A percentile compares a stretch with the other conserved stretches of the same genome.
These are phyloP conservation scores for Radiomyces spectabilis DNA, from an alignment of 192 early-diverging fungal species.

Conservation along the genomic window DNA sequence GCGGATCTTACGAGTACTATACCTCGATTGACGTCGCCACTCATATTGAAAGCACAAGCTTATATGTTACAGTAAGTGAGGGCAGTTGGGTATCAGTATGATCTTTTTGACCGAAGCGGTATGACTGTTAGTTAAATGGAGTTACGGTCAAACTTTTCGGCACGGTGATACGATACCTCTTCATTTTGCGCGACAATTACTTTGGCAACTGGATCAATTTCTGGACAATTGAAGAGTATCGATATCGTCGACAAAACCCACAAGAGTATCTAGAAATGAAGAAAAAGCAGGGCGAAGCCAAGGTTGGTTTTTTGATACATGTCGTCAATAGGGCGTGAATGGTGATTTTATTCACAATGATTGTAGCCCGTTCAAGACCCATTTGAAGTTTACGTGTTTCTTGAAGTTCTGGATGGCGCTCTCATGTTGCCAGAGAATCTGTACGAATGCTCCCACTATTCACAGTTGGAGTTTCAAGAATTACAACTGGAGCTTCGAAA, in stretches of 20 bases:
- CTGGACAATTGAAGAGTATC: slow-evolving; percentile 58
- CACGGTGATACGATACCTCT: slow-evolving; percentile 53
- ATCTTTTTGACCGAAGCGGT: too few species aligned
- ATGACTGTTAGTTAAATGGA: slow-evolving; percentile 35
- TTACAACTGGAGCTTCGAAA: slow-evolving; percentile 58
- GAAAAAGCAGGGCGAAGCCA: slow-evolving; percentile 41
- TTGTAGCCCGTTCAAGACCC: slow-evolving; percentile 32
- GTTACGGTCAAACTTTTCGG: slow-evolving; percentile 60
- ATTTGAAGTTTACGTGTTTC: slow-evolving; percentile 46
- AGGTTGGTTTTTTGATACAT: slow-evolving; percentile 19
- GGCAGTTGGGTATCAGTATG: too few species aligned
- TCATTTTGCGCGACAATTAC: slow-evolving; percentile 69
- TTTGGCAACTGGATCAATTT: slow-evolving; percentile 53
- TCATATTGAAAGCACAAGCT: slow-evolving; percentile 48
- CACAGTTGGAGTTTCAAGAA: slow-evolving; percentile 50
- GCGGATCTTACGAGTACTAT: slow-evolving; percentile 49
- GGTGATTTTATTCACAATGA: background rate
- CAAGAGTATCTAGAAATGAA: slow-evolving; percentile 17
- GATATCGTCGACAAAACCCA: slow-evolving; percentile 28
- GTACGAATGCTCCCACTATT: slow-evolving; percentile 44
- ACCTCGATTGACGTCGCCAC: slow-evolving; percentile 31
- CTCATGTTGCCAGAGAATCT: slow-evolving; percentile 50
- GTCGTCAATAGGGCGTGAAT: too few species aligned
- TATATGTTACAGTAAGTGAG: too few species aligned
- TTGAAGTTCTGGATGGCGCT: slow-evolving; percentile 38